A percentile compares a stretch with the other conserved stretches of the same genome.
phyloP scores from a whole-genome alignment of 345 rosid genomes.

The Pistacia integerrima region DNA sequence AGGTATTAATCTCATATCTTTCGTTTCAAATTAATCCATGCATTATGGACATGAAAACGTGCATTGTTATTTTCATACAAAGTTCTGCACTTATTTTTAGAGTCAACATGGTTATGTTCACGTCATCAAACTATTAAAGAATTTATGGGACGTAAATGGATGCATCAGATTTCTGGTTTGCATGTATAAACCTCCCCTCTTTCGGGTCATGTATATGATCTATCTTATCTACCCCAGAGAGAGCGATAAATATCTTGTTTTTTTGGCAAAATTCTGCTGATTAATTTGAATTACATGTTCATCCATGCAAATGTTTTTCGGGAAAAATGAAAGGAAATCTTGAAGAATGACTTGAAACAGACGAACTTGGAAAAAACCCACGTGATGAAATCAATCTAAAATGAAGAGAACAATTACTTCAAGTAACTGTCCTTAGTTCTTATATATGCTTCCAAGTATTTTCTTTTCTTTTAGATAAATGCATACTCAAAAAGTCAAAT shows the following conservation, averaged over 20 bases:
- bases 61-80: neutral
- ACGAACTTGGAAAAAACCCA: neutral
- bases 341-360: neutral
- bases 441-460: neutral
- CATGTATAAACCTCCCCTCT: too few species aligned
- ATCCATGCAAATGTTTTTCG: too few species aligned
- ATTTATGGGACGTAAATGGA: neutral
- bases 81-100: too few species aligned
- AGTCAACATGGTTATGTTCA: too few species aligned
- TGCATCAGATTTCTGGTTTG: neutral
- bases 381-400: neutral
- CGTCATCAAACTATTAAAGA: too few species aligned
- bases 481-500: neutral
- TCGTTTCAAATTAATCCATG: neutral
- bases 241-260: neutral
- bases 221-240: neutral
- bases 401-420: slow-evolving; percentile 7
- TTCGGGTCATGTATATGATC: too few species aligned
- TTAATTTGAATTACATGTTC: too few species aligned
- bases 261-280: too few species aligned
- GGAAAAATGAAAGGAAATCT: neutral
- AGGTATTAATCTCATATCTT: slow-evolving; percentile 32
- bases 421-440: slow-evolving; percentile 1
- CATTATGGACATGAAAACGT: neutral
- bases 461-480: neutral